These are phyloP conservation scores for Lichtheimia ramosa DNA, from an alignment of 371 early-diverging fungal species.

Conservation along the genomic window DNA sequence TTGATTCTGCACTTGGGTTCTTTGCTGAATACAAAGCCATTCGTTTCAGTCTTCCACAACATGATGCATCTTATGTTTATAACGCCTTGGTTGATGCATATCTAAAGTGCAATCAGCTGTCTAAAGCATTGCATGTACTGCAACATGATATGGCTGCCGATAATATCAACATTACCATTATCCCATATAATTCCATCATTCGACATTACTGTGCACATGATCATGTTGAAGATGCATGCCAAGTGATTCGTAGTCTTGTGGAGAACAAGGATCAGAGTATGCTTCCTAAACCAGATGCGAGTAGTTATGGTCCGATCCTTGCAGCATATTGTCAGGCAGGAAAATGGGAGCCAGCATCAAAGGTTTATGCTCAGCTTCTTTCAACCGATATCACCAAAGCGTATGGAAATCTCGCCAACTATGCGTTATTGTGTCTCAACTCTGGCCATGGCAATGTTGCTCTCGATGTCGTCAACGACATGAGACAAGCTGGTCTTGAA, in stretches of 20 bases:
- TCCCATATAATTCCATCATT: slow-evolving; percentile 51
- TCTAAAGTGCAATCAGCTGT: slow-evolving; percentile 37
- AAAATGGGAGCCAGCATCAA: slow-evolving; percentile 24
- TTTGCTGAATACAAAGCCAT: slow-evolving; percentile 31
- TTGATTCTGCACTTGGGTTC: slow-evolving; percentile 33
- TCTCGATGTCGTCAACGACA: slow-evolving; percentile 32
- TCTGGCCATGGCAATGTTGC: slow-evolving; percentile 19
- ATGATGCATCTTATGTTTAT: slow-evolving; percentile 52
- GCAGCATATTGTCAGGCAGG: slow-evolving; percentile 37
- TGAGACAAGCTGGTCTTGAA: slow-evolving; percentile 35
- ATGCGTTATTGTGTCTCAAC: slow-evolving; percentile 39
- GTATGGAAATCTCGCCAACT: slow-evolving; percentile 50
- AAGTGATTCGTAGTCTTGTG: slow-evolving; percentile 27
- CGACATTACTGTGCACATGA: slow-evolving; percentile 39
- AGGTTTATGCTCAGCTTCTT: slow-evolving; percentile 29
- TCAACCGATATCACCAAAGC: slow-evolving; percentile 42
- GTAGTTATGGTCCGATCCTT: slow-evolving; percentile 50
- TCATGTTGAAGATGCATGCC: slow-evolving; percentile 29
- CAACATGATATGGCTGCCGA: slow-evolving; percentile 34
- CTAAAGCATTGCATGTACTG: slow-evolving; percentile 44
- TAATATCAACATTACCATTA: slow-evolving; percentile 35
- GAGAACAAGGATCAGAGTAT: neutral
- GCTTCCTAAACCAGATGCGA: slow-evolving; percentile 41
- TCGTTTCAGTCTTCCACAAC: slow-evolving; percentile 21
- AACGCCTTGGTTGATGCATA: slow-evolving; percentile 50